Conservation (phyloP, 2,329 filamentous ascomycete species). For the Herpotrichia juniperi region DNA sequence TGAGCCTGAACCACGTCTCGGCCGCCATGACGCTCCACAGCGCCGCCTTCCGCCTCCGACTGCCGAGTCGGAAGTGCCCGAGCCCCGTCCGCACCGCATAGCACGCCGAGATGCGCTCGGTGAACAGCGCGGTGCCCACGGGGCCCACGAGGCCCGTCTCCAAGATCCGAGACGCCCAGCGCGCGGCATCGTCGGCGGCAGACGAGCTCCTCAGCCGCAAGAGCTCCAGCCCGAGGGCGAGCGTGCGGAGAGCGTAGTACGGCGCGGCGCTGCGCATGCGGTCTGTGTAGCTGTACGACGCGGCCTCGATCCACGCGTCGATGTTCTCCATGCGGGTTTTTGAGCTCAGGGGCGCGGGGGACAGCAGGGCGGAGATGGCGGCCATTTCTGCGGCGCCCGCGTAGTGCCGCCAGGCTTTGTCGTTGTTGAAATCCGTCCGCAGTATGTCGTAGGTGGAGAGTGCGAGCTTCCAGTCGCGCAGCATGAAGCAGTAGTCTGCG, state of each 20-base stretch:
- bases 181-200: conserved; percentile 83
- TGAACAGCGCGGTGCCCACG: conserved; percentile 81
- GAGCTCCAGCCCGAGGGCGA: conserved; percentile 80
- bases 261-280: conserved; percentile 71
- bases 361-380: conserved; percentile 80
- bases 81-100: conserved; percentile 76
- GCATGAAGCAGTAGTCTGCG: conserved; percentile 95
- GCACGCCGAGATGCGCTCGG: conserved; percentile 84
- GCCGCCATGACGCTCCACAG: conserved; percentile 86
- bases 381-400: conserved; percentile 96
- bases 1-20: conserved; percentile 80
- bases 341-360: conserved; percentile 71
- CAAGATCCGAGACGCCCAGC: conserved; percentile 81
- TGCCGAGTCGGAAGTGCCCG: conserved; percentile 71
- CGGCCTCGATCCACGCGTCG: conserved; percentile 86
- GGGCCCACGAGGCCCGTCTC: conserved; percentile 74
- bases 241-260: conserved; percentile 79
- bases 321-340: conserved; percentile 82
- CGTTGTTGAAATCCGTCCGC: conserved; percentile 85
- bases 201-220: conserved; percentile 79
- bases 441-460: conserved; percentile 91
- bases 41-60: conserved; percentile 80
- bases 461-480: conserved; percentile 93
- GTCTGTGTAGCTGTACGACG: conserved; percentile 90
- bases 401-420: conserved; percentile 96